phyloP scores from a whole-genome alignment of 495 filamentous ascomycete species.

The Lophium mytilinum region DNA sequence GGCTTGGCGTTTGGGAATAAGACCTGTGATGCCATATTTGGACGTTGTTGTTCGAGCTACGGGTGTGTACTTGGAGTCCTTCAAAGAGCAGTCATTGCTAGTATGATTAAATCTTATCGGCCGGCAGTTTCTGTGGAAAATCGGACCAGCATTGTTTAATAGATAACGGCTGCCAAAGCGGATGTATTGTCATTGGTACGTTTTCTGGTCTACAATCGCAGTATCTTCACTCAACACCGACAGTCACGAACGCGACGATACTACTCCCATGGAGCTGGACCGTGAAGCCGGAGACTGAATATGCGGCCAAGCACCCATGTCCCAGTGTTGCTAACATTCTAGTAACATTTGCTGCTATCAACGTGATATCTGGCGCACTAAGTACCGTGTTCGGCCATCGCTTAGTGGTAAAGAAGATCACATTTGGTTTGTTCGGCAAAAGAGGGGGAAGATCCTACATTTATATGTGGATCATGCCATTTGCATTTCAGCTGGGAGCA shows the following conservation, averaged over 20 bases:
- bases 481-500: slow-evolving; percentile 10
- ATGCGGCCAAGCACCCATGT: not conserved
- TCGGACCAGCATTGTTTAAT: too few species aligned
- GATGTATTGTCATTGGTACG: too few species aligned
- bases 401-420: not conserved
- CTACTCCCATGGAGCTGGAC: slow-evolving; percentile 8
- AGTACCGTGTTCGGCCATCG: slow-evolving; percentile 6
- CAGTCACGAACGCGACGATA: not conserved
- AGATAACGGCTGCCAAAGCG: too few species aligned
- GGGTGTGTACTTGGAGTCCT: too few species aligned
- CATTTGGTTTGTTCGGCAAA: not conserved
- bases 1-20: too few species aligned
- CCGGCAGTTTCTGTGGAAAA: too few species aligned
- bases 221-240: too few species aligned
- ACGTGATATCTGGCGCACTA: not conserved
- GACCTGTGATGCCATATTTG: too few species aligned
- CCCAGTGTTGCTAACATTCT: slow-evolving; percentile 1
- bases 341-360: slow-evolving; percentile 7
- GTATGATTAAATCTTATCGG: too few species aligned
- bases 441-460: not conserved
- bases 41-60: too few species aligned
- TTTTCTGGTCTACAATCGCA: too few species aligned
- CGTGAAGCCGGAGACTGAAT: not conserved
- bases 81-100: too few species aligned
- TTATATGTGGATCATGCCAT: slow-evolving; percentile 9